A percentile compares a stretch with the other conserved stretches of the same genome.
Conservation (phyloP, 345 rosid genomes). For the Geranium rotundifolium region DNA sequence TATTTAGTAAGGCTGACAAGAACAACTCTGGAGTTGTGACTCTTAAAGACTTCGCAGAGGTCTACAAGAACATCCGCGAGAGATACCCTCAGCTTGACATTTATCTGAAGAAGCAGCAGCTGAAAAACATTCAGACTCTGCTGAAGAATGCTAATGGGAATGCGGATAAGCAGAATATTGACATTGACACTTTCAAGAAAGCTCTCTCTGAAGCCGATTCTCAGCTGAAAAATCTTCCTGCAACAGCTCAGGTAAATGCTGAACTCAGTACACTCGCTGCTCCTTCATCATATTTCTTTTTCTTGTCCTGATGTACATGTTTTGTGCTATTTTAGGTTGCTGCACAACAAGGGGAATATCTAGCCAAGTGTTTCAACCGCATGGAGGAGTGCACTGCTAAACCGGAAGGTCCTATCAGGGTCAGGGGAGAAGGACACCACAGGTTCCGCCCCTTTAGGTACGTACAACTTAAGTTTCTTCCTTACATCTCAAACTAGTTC, state of each 20-base stretch:
- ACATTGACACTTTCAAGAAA: constrained; percentile 45
- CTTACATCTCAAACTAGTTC: no score
- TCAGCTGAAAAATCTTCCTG: constrained; percentile 73
- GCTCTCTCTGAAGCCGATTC: constrained; percentile 61
- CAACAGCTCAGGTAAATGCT: constrained; percentile 65
- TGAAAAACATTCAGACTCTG: constrained; percentile 35
- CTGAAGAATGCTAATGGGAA: constrained; percentile 35
- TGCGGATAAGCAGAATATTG: constrained; percentile 18
- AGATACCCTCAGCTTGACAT: constrained; percentile 73
- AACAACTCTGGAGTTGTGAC: constrained; percentile 30
- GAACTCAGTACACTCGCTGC: no score
- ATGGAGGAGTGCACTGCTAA: constrained; percentile 52
- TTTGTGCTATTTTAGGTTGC: constrained; percentile 30
- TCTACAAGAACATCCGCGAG: constrained; percentile 52
- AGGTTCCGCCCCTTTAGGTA: constrained; percentile 70
- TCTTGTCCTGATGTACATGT: background rate
- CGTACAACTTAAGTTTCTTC: constrained; percentile 10
- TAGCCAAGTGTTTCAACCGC: constrained; percentile 66
- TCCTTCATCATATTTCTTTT: background rate
- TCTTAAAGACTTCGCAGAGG: constrained; percentile 38
- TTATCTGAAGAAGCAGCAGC: constrained; percentile 47
- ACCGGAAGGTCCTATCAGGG: constrained; percentile 75
- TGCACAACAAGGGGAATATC: constrained; percentile 73
- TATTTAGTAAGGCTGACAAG: constrained; percentile 66
- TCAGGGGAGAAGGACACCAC: constrained; percentile 66